Evolutionary conservation across 2,329 filamentous ascomycete species (phyloP), one percentile per base, ranked within the genome.

Genomic region (Neonectria neomacrospora): DNA sequence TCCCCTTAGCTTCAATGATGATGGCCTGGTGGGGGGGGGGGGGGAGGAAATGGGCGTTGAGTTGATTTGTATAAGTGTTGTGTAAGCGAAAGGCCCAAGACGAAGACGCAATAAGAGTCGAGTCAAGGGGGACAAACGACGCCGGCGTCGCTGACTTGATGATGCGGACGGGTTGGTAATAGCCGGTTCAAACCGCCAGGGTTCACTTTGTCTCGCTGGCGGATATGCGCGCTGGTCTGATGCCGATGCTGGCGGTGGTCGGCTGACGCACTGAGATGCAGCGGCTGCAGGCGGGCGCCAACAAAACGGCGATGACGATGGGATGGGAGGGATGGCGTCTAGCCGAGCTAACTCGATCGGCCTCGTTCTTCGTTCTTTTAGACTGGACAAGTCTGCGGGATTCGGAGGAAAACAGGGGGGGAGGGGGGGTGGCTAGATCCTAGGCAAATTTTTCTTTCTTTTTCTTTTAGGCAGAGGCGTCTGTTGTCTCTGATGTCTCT

Each of bases 261-360:
- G 47, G 41, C 54, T 62, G 59, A 62, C 53, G 23, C 59, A 53
- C 34, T 18, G 39, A 62, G 39, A 53, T 48, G 59, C 54, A 56
- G 30, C 30, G 41, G 53, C 47, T 47, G 58, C 47, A 61, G 57
- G 20, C 30, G 56, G 56, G 56, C 51, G 41, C 51, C 52, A 50
- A 39, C 12, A 47, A 53, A 23, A 23, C 18, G 14, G 39, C 52
- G 47, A 62, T 62, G 59, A 62, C 48, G 54, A 62, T 57, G 59
- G 20, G 47, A 57, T 48, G 23, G 54, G 57, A 54, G 59, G 20
- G 47, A 57, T 48, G 23, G 54, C 47, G 59, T 57, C 45, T 54
- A 61, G 53, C 39, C 53, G 53, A 47, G 57, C 58, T 60, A 60
- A 54, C 44, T 68, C 65, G 63, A 65, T 62, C 57, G 65, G 61